Conservation (phyloP, 768 basidiomycete species). For the Paxillus rubicundulus region DNA sequence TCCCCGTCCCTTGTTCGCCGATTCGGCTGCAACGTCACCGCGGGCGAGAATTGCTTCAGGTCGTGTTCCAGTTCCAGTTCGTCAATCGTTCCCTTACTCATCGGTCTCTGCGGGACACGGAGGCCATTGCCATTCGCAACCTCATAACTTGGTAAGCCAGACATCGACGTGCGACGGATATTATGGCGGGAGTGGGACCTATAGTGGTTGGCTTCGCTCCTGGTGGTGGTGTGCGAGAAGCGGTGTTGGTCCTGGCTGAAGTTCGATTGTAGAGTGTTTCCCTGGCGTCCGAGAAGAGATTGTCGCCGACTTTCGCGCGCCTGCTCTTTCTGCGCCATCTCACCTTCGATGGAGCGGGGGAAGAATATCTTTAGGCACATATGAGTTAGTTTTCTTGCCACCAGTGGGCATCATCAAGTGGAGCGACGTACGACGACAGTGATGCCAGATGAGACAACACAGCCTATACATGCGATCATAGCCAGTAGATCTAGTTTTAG, state of each 20-base stretch:
- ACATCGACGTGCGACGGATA: constrained; percentile 16
- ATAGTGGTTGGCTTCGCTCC: neutral
- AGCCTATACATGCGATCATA: constrained; percentile 57
- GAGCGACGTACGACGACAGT: constrained; percentile 60
- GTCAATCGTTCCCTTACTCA: constrained; percentile 34
- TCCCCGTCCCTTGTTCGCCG: constrained; percentile 21
- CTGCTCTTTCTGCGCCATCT: constrained; percentile 54
- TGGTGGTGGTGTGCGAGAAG: neutral
- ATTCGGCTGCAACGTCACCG: constrained; percentile 24
- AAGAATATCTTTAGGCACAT: constrained; percentile 67
- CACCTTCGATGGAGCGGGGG: constrained; percentile 70
- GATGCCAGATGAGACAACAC: constrained; percentile 64
- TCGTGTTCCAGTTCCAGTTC: constrained; percentile 17
- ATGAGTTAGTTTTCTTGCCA: neutral
- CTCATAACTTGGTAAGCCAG: constrained; percentile 31
- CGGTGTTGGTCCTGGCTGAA: neutral
- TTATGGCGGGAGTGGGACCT: neutral
- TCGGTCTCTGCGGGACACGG: neutral
- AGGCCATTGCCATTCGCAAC: constrained; percentile 20
- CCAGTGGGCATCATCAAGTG: neutral
- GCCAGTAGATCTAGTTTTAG: constrained; percentile 52
- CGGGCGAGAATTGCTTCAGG: neutral
- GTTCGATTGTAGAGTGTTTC: neutral
- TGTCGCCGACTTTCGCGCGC: constrained; percentile 22
- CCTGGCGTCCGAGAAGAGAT: constrained; percentile 16